Evolutionary conservation across 2,329 filamentous ascomycete genomes (phyloP), one percentile per base, ranked within the genome.

Genomic region (Talaromyces atroroseus): DNA sequence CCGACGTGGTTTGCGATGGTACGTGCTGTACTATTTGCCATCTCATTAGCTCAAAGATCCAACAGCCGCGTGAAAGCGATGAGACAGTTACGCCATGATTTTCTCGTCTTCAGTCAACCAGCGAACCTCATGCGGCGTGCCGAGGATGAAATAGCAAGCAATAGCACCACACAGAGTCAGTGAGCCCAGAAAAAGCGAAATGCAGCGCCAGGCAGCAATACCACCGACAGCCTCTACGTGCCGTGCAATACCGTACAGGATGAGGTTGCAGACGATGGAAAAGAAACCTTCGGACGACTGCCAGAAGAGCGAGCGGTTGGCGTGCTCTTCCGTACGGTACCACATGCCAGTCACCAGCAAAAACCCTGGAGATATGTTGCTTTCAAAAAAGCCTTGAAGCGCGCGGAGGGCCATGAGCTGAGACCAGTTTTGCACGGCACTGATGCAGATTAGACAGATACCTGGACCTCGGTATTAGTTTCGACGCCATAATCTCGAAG

Each of bases 311-410:
- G 69, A 63, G 7, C 71, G 64, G 8, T 66, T 63, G 2, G 68
- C 62, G 50, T 73, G 71, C 49, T 72, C 71, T 21, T 71, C 64
- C 0, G 65, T 64, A 2, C 63, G 61, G 42, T 73, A 72, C 70
- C 69, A 73, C 5, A 61, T 65, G 71, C 36, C 36, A 2, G 36
- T 38, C 3, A 38, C n/a, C 12, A 38, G 36, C n/a, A 38, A 12
- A 12, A 38, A 72, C 7, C 68, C 70, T 0, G 71, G 69, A 0
- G 63, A 66, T 46, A 73, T 71, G 5, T 68, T 71, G 54, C 70
- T 71, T 54, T 72, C 70, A 54, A 72, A 74, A 52, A 72, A 65
- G 21, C 71, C 70, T 58, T 72, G 70, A 2, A 73, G 60, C 1
- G 63, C 67, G 24, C 70, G 64, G 14, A 74, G 61, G 2, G 64